Conservation (phyloP, 495 filamentous ascomycete species). For the Tuber calosporum region DNA sequence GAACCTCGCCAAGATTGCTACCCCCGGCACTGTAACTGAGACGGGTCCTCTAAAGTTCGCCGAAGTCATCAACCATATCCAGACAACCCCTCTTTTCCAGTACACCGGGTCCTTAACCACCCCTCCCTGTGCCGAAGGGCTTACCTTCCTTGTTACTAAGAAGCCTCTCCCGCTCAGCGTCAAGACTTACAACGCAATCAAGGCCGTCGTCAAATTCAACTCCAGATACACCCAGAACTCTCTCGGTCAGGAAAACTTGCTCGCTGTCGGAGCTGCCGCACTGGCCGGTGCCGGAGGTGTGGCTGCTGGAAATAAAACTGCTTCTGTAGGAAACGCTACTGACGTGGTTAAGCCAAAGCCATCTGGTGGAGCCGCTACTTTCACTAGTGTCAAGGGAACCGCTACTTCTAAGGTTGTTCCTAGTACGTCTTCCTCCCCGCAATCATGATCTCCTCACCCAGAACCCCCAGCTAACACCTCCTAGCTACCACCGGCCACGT, state of each 20-base stretch:
- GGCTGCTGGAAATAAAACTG: constrained; percentile 7
- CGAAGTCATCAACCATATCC: constrained; percentile 49
- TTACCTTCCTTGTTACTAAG: constrained; percentile 54
- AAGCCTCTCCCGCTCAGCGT: constrained; percentile 51
- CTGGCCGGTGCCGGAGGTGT: constrained; percentile 2
- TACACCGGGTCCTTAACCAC: constrained; percentile 63
- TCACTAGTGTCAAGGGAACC: background rate
- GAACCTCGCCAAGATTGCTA: constrained; percentile 49
- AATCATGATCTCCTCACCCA: background rate
- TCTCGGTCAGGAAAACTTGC: constrained; percentile 51
- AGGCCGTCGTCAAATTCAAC: constrained; percentile 60
- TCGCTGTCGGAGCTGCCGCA: constrained; percentile 42
- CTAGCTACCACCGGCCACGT: background rate
- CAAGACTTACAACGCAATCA: constrained; percentile 50
- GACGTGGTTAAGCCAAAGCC: background rate
- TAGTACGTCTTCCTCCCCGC: background rate
- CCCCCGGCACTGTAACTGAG: constrained; percentile 51
- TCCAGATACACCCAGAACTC: constrained; percentile 56
- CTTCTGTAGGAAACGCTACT: constrained; percentile 1
- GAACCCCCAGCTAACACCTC: background rate
- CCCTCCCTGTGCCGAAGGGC: constrained; percentile 59
- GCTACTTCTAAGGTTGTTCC: background rate
- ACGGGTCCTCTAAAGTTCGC: constrained; percentile 54
- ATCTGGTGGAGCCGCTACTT: background rate
- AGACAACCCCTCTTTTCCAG: constrained; percentile 48